phyloP scores from a whole-genome alignment of 208 protist genomes.

The Trypanosoma melophagium region DNA sequence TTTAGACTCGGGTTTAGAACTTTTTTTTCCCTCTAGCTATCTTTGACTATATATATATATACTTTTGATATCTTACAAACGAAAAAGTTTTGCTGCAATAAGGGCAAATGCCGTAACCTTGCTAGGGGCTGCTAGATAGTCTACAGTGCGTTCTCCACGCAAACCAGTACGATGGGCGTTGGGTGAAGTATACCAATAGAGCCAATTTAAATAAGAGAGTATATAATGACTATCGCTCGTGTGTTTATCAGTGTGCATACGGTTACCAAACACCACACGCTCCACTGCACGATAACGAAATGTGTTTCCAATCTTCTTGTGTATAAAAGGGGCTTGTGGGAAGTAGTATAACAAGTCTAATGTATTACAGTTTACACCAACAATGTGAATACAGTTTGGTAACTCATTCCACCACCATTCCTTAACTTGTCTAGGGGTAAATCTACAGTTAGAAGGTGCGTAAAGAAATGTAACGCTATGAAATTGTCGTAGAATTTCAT shows the following conservation, averaged over 20 bases:
- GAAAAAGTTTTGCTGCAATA: slow-evolving; percentile 45
- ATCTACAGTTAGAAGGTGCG: slow-evolving; percentile 34
- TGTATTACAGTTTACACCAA: slow-evolving; percentile 66
- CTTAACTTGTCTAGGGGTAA: slow-evolving; percentile 40
- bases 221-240: no score
- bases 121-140: slow-evolving; percentile 66
- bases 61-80: no score
- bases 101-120: slow-evolving; percentile 45
- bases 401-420: slow-evolving; percentile 57
- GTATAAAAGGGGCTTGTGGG: slow-evolving; percentile 67
- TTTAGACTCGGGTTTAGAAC: background rate
- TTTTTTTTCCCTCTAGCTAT: background rate
- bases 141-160: slow-evolving; percentile 69
- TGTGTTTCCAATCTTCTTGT: slow-evolving; percentile 62
- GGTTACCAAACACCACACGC: slow-evolving; percentile 36
- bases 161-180: no score
- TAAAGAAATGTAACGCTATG: slow-evolving; percentile 26
- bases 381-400: slow-evolving; percentile 54
- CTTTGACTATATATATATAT: no score
- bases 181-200: no score
- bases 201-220: no score
- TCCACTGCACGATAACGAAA: slow-evolving; percentile 67
- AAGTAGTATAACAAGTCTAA: slow-evolving; percentile 66
- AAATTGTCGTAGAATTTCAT: slow-evolving; percentile 25
- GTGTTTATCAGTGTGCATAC: slow-evolving; percentile 36